Base-by-base conservation (phyloP, 2,329 filamentous ascomycete genomes). In the Gnomoniopsis sp. region DNA sequence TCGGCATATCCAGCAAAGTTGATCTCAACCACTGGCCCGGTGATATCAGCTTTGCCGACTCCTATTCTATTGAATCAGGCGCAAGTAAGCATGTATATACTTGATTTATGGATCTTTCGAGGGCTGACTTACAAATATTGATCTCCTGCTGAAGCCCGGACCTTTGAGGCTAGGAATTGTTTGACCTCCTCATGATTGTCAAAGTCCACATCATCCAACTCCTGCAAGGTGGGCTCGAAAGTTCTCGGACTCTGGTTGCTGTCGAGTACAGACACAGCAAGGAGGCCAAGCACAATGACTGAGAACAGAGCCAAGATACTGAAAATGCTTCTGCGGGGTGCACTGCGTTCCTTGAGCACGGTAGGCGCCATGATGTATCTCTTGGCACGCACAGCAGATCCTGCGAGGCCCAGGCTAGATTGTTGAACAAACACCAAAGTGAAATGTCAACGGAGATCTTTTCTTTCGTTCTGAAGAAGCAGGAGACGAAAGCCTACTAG, bases 1-100 rank as follows among this genome's bases (percentile, higher is more conserved):
- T 93, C 89, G 34, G 93, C 93, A 77, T 97, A 97, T 62, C 93
- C 93, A 81, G 93, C 95, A 70, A 97, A 83, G 67, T 91, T 92
- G 69, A 97, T 84, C 72, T 97, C 91, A 22, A 96, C 92, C 14
- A 96, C 91, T 0, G 92, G 91, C 2, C 90, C 82, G 0, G 82
- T 85, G 65, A 85, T 83, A 64, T 85, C 82, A 6, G 78, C 81
- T 69, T 84, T 84, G 49, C 82, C 82, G 2, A 82, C 80, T 19
- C 82, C 82, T 49, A 85, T 67, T 14, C 59, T 62, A n/a, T 22
- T 8, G 6, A 15, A 7, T 41, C 1, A 15, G 2, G 12, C n/a
- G 2, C 41, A 33, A 34, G 56, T 61, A 26, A 61, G 59, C 30
- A 38, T 33, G 17, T 6, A 30, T 11, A 19, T 10, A 4, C 26